Conservation (phyloP, 2,329 filamentous ascomycete species). For the Ophiosphaerella korrae region DNA sequence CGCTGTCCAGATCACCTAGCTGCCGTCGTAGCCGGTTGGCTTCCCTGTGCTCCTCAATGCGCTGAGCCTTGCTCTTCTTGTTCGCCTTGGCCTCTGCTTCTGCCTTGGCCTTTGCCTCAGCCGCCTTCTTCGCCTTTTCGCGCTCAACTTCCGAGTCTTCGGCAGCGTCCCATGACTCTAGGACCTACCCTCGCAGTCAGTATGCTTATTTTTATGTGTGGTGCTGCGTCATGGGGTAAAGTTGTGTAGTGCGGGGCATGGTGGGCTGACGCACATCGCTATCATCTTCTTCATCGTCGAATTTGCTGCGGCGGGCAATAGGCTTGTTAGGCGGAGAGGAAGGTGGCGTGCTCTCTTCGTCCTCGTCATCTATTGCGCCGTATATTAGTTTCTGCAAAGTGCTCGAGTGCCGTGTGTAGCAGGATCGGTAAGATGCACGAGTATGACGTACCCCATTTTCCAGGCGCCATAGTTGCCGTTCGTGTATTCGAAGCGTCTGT, state of each 20-base stretch:
- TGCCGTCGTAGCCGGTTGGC: conserved; percentile 63
- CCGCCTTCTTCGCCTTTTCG: conserved; percentile 89
- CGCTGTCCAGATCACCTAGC: conserved; percentile 62
- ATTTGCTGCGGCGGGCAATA: conserved; percentile 66
- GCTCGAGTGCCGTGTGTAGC: conserved; percentile 2
- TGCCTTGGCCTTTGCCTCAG: conserved; percentile 84
- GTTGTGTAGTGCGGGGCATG: conserved; percentile 19
- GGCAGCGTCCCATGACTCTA: conserved; percentile 95
- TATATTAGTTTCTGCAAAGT: conserved; percentile 21
- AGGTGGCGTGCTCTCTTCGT: conserved; percentile 61
- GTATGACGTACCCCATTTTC: conserved; percentile 51
- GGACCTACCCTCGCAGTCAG: conserved; percentile 63
- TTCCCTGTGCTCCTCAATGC: conserved; percentile 76
- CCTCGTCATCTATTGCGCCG: conserved; percentile 54
- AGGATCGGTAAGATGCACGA: conserved; percentile 21
- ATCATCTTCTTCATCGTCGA: conserved; percentile 89
- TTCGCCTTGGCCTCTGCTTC: conserved; percentile 85
- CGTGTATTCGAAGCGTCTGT: conserved; percentile 7
- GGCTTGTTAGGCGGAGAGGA: conserved; percentile 54
- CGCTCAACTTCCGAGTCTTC: conserved; percentile 97
- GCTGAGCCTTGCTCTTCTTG: conserved; percentile 87
- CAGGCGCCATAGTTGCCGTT: conserved; percentile 44
- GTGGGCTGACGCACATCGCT: conserved; percentile 68
- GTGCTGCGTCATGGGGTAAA: conserved; percentile 26
- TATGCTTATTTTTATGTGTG: conserved; percentile 11